Base-by-base conservation (phyloP, 2,329 filamentous ascomycete species). In the Ilyonectria mors-panacis region DNA sequence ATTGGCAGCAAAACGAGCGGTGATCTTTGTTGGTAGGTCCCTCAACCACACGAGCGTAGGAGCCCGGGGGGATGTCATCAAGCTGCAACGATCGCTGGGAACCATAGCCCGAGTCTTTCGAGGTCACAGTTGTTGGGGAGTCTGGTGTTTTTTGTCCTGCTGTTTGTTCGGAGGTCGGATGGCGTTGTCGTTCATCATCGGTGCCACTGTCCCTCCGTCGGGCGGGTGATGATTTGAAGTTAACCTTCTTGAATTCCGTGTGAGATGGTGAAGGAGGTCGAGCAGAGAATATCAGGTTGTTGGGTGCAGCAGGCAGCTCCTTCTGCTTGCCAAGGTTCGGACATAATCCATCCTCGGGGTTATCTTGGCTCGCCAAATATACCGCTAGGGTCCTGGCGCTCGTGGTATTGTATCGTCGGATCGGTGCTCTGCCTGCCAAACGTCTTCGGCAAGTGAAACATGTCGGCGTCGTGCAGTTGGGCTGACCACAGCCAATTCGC, bases 301-400 rank as follows among this genome's bases (percentile, higher is more conserved):
- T 83, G 33, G 85, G 71, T 9, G 85, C 82, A 28, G 85, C 82
- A 5, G 85, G 82, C 0, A 84, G 79, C 17, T 81, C 79, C 56
- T 81, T 82, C 1, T 83, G 79, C 6, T 80, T 78, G 51, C 80
- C 80, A 17, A 89, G 78, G 23, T 82, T 78, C 1, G 85, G 85
- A 56, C 94, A 97, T 0, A 97, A 83, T 3, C 88, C 89, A 65
- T 83, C 85, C 69, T 93, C 90, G 0, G 94, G 90, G 70, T 96
- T 89, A 73, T 95, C 92, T 76, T 94, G 91, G 75, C 92, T 93
- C 10, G 94, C 93, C 57, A 97, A 86, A 75, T 93, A 93, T 63
- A 93, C 88, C 13, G 94, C 94, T 35, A 97, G 82, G 1, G 93
- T 93, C 74, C 94, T 89, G 9, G 94, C 94, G 75, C 94, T 97